Conservation (phyloP, 2,329 filamentous ascomycete genomes). For the Pseudovirgaria hyperparasitica region DNA sequence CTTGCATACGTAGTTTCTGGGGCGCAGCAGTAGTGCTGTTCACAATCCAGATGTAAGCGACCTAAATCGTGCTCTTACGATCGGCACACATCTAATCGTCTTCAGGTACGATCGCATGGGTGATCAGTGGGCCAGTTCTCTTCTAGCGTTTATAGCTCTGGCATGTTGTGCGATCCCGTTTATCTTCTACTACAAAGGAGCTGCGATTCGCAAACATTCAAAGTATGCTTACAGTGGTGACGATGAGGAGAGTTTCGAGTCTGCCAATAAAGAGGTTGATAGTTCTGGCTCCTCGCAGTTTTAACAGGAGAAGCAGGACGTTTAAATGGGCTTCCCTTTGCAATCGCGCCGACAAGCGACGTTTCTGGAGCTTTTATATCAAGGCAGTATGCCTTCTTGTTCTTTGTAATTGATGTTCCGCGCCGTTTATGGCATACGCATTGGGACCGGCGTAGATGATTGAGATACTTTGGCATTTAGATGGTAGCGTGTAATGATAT, state of each 20-base stretch:
- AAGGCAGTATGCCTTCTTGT: background rate
- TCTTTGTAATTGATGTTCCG: background rate
- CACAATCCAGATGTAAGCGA: conserved; percentile 67
- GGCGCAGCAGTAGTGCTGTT: conserved; percentile 67
- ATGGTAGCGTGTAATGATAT: too few relatives aligned
- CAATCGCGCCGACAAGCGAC: background rate
- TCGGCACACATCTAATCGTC: background rate
- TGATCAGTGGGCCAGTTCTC: conserved; percentile 61
- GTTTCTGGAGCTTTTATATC: background rate
- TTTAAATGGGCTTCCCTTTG: too few relatives aligned
- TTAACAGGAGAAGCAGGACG: too few relatives aligned
- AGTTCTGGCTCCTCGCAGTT: too few relatives aligned
- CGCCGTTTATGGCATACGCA: too few relatives aligned
- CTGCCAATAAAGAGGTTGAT: conserved; percentile 2
- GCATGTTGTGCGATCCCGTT: conserved; percentile 75
- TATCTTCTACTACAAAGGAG: conserved; percentile 68
- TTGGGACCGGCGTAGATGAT: too few relatives aligned
- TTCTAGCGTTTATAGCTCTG: conserved; percentile 62
- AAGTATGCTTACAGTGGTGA: conserved; percentile 58
- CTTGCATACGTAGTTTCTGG: conserved; percentile 68
- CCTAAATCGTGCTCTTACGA: conserved; percentile 31
- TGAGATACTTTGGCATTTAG: too few relatives aligned
- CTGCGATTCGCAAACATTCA: conserved; percentile 52
- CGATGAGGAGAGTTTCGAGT: conserved; percentile 32
- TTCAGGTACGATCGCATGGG: conserved; percentile 39